Conservation (phyloP, 805 yeast genomes). For the Ascoidea rubescens region DNA sequence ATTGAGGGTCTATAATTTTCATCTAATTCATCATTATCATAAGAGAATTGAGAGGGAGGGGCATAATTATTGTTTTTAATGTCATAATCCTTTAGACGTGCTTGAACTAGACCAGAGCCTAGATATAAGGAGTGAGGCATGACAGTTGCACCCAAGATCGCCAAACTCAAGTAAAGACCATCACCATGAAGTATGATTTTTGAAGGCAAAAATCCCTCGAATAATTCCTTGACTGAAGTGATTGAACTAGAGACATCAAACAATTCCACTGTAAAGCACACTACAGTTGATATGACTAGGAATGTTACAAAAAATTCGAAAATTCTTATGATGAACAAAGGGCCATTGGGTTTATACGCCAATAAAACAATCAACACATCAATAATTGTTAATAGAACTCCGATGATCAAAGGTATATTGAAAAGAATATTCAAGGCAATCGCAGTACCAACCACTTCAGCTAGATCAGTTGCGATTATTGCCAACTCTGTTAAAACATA, state of each 20-base stretch:
- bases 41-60: background rate
- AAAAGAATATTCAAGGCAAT: conserved; percentile 78
- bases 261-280: conserved; percentile 73
- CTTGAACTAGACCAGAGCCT: conserved; percentile 81
- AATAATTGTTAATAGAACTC: conserved; percentile 72
- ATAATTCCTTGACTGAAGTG: conserved; percentile 42
- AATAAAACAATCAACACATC: conserved; percentile 78
- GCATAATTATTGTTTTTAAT: conserved; percentile 27
- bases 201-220: conserved; percentile 54
- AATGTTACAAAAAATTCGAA: conserved; percentile 75
- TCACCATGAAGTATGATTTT: conserved; percentile 35
- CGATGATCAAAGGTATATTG: conserved; percentile 65
- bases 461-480: conserved; percentile 89
- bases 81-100: conserved; percentile 68
- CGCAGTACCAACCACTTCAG: conserved; percentile 97
- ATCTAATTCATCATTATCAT: conserved; percentile 21
- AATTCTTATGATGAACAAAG: conserved; percentile 59
- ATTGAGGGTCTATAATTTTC: conserved; percentile 54
- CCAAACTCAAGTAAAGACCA: conserved; percentile 69
- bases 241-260: conserved; percentile 45
- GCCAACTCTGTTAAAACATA: conserved; percentile 76
- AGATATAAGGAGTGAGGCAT: conserved; percentile 85
- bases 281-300: conserved; percentile 68
- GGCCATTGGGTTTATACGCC: conserved; percentile 80
- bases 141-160: conserved; percentile 84